Percentiles rank a stretch among this genome's conserved stretches.
phyloP scores from a whole-genome alignment of 2,329 filamentous ascomycete species.

The Ophiostoma populinum region DNA sequence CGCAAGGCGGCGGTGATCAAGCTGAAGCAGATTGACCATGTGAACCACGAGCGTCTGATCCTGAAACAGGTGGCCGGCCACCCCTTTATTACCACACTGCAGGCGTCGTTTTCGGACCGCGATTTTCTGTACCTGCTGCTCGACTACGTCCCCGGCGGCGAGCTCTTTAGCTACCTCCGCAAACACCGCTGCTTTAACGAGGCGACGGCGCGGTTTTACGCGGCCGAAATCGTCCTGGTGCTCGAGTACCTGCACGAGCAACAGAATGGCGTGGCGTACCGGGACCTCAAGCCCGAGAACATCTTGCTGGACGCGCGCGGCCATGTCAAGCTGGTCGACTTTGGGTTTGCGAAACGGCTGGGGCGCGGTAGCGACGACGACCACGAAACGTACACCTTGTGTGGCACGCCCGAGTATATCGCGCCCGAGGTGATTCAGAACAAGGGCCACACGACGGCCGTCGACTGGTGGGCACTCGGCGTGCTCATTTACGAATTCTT shows the following conservation, averaged over 20 bases:
- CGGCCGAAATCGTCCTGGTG: constrained; percentile 67
- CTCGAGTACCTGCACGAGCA: constrained; percentile 66
- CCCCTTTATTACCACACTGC: constrained; percentile 67
- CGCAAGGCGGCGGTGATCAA: constrained; percentile 59
- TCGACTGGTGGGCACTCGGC: constrained; percentile 79
- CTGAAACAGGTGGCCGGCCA: constrained; percentile 62
- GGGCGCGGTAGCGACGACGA: constrained; percentile 28
- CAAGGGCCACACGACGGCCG: constrained; percentile 57
- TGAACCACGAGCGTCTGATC: constrained; percentile 66
- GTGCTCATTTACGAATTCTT: constrained; percentile 75
- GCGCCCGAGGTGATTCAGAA: constrained; percentile 74
- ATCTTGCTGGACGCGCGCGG: constrained; percentile 60
- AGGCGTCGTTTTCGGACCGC: constrained; percentile 62
- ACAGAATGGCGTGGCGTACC: constrained; percentile 61
- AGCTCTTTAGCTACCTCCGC: constrained; percentile 70
- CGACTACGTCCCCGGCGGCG: constrained; percentile 68
- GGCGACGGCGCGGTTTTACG: constrained; percentile 62
- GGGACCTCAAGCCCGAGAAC: constrained; percentile 72
- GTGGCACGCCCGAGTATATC: constrained; percentile 70
- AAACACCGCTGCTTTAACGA: constrained; percentile 67
- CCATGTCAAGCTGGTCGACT: constrained; percentile 70
- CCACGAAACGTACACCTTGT: constrained; percentile 62
- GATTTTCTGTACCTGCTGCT: constrained; percentile 71
- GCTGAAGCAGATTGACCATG: constrained; percentile 74
- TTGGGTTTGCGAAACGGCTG: constrained; percentile 69